Percentiles rank a stretch among this genome's conserved stretches.
These are phyloP conservation scores for Kwoniella mangroviensis DNA, from an alignment of 768 basidiomycete species.

Conservation along the genomic window DNA sequence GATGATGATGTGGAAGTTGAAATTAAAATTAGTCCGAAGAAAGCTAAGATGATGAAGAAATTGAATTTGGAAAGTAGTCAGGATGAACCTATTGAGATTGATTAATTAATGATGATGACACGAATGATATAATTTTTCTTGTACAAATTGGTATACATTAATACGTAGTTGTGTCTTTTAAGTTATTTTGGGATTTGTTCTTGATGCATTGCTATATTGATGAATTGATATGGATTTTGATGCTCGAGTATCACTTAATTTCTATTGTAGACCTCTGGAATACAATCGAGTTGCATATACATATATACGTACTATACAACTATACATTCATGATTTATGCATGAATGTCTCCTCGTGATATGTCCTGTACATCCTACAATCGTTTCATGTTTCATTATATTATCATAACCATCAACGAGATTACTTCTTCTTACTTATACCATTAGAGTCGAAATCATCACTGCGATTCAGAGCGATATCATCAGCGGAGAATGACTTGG, in stretches of 20 bases:
- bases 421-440: slow-evolving; percentile 6
- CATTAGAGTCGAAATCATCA: slow-evolving; percentile 1
- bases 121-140: background rate
- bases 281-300: too few relatives aligned
- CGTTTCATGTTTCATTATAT: background rate
- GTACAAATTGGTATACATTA: background rate
- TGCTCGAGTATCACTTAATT: too few relatives aligned
- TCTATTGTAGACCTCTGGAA: too few relatives aligned
- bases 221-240: too few relatives aligned
- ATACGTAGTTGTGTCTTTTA: background rate
- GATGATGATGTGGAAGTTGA: slow-evolving; percentile 15
- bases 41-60: slow-evolving; percentile 8
- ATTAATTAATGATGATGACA: slow-evolving; percentile 12
- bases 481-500: too few relatives aligned
- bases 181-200: background rate
- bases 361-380: background rate
- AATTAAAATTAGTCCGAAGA: slow-evolving; percentile 30
- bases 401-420: background rate
- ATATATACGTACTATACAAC: too few relatives aligned
- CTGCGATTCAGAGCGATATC: background rate
- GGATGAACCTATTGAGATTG: slow-evolving; percentile 35
- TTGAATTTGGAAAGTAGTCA: background rate
- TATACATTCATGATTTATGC: too few relatives aligned
- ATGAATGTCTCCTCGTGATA: too few relatives aligned
- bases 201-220: background rate